A percentile compares a stretch with the other conserved stretches of the same genome.
These are phyloP conservation scores for Auxenochlorella pyrenoidosa DNA, from an alignment of 139 green algal genomes.

Conservation along the genomic window DNA sequence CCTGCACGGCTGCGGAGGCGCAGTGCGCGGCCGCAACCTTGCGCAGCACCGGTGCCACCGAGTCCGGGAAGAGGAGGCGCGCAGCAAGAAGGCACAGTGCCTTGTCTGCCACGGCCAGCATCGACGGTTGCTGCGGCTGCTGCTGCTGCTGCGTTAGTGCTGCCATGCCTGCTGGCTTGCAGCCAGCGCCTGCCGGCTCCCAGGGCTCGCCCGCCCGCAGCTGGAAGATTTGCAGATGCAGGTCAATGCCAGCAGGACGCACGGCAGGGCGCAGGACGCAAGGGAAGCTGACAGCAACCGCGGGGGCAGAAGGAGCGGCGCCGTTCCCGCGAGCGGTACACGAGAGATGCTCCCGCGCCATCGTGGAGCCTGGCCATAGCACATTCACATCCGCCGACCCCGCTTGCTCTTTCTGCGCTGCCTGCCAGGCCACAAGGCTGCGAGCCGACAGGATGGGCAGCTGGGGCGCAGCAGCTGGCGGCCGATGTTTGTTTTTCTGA, in stretches of 20 bases:
- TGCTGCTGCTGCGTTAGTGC: not conserved
- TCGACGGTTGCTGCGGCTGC: not conserved
- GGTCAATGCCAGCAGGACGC: not conserved
- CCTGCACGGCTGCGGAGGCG: not conserved
- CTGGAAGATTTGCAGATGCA: slow-evolving; percentile 14
- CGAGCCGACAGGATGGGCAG: too few relatives aligned
- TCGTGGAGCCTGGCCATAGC: too few relatives aligned
- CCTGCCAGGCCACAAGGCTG: too few relatives aligned
- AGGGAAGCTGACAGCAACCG: not conserved
- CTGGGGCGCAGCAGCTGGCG: too few relatives aligned
- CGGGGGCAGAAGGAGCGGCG: too few relatives aligned
- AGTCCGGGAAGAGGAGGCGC: slow-evolving; percentile 41
- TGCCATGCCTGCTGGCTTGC: not conserved
- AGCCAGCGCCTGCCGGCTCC: not conserved
- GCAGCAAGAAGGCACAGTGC: slow-evolving; percentile 26
- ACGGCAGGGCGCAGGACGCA: slow-evolving; percentile 17
- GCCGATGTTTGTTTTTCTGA: too few relatives aligned
- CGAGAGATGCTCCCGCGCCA: too few relatives aligned
- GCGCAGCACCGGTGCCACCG: not conserved
- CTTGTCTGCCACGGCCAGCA: not conserved
- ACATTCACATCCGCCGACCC: too few relatives aligned
- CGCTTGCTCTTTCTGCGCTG: too few relatives aligned
- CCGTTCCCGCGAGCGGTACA: too few relatives aligned
- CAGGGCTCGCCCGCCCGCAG: not conserved
- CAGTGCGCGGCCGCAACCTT: slow-evolving; percentile 8